Evolutionary conservation across 768 basidiomycete species (phyloP).

Genomic region (Rhodocollybia butyracea): DNA sequence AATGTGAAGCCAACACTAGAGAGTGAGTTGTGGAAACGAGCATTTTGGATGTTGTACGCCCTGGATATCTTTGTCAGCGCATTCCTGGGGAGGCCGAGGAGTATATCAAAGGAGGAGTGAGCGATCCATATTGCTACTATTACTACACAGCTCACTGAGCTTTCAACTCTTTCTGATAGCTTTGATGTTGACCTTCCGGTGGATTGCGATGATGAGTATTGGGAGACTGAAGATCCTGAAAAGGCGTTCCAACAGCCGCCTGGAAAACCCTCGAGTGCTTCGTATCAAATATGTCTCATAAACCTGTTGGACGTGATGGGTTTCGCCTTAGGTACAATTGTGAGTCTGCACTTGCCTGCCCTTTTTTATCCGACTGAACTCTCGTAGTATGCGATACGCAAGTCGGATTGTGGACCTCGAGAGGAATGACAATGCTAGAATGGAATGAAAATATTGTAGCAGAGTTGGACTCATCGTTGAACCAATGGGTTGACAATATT

Average conservation of each 20-base stretch:
- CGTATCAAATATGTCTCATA: constrained; percentile 42
- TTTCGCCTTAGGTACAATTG: constrained; percentile 49
- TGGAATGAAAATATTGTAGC: constrained; percentile 67
- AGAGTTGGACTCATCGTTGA: constrained; percentile 72
- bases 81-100: constrained; percentile 52
- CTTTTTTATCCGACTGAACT: constrained; percentile 12
- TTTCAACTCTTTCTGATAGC: constrained; percentile 29
- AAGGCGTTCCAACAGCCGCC: constrained; percentile 52
- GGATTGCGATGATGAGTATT: constrained; percentile 71
- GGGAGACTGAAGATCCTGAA: constrained; percentile 42
- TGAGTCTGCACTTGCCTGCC: constrained; percentile 21
- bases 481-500: constrained; percentile 71
- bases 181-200: constrained; percentile 60
- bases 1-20: constrained; percentile 33
- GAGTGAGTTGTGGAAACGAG: constrained; percentile 59
- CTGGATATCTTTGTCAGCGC: constrained; percentile 22
- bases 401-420: neutral
- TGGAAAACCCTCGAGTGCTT: constrained; percentile 40
- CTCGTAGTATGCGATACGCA: constrained; percentile 2
- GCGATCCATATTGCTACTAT: constrained; percentile 13
- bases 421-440: constrained; percentile 18
- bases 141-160: too few relatives aligned
- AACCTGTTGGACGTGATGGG: constrained; percentile 52
- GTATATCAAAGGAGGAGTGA: constrained; percentile 57
- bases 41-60: constrained; percentile 38